These are phyloP conservation scores for Neospermospora avenae DNA, from an alignment of 2,329 filamentous ascomycete genomes.

Conservation along the genomic window DNA sequence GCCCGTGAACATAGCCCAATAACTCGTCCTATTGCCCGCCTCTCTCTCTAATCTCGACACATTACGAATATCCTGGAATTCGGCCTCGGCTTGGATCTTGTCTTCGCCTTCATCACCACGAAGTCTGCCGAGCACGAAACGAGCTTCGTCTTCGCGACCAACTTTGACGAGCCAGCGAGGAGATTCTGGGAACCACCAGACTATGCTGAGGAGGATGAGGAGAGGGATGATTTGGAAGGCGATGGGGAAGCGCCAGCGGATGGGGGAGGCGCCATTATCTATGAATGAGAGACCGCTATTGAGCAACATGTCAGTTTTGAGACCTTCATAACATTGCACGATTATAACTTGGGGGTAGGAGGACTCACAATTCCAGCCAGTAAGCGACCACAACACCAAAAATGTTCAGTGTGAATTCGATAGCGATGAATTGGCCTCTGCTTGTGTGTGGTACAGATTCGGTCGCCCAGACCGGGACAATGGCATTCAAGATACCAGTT, in stretches of 20 bases:
- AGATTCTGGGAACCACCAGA: slow-evolving; percentile 39
- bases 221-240: slow-evolving; percentile 37
- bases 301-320: slow-evolving; percentile 10
- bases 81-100: slow-evolving; percentile 51
- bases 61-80: slow-evolving; percentile 66
- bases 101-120: slow-evolving; percentile 55
- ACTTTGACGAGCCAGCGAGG: slow-evolving; percentile 39
- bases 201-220: slow-evolving; percentile 35
- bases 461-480: slow-evolving; percentile 42
- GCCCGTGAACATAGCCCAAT: slow-evolving; percentile 64
- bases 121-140: slow-evolving; percentile 46
- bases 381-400: slow-evolving; percentile 65
- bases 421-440: slow-evolving; percentile 65
- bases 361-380: slow-evolving; percentile 45
- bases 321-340: neutral
- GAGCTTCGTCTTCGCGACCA: slow-evolving; percentile 38
- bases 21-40: slow-evolving; percentile 50
- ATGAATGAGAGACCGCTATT: slow-evolving; percentile 55
- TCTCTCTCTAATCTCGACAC: slow-evolving; percentile 60
- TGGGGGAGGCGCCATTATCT: slow-evolving; percentile 52
- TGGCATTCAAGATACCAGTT: slow-evolving; percentile 40
- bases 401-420: slow-evolving; percentile 72
- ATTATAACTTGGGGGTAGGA: neutral
- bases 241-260: slow-evolving; percentile 45
- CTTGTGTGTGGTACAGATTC: slow-evolving; percentile 59